Evolutionary conservation across 2,329 filamentous ascomycete genomes (phyloP).

Genomic region (Aspergillus hiratsukae): DNA sequence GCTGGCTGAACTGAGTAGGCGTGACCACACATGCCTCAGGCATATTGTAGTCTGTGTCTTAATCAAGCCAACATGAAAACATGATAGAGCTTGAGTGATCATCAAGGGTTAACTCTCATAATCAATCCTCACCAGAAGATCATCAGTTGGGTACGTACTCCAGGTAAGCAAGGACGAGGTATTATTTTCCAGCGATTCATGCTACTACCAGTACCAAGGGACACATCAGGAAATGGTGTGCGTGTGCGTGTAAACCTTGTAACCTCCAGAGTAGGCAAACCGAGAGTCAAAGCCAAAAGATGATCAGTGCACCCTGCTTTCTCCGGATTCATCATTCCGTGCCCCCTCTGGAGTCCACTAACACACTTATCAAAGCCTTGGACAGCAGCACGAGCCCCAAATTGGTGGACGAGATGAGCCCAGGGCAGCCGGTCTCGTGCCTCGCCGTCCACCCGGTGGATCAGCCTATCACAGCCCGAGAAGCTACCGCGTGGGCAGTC

Average conservation of each 20-base stretch:
- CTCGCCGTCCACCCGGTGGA: slow-evolving; percentile 11
- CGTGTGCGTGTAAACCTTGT: background rate
- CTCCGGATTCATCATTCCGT: background rate
- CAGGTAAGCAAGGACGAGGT: too few species aligned
- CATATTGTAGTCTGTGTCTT: too few species aligned
- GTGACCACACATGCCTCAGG: too few species aligned
- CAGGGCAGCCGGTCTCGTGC: slow-evolving; percentile 23
- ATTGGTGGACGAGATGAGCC: slow-evolving; percentile 19
- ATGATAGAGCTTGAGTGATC: too few species aligned
- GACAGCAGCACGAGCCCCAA: slow-evolving; percentile 16
- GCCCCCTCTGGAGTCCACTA: too few species aligned
- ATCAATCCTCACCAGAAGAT: too few species aligned
- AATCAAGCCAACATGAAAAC: too few species aligned
- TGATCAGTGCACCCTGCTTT: background rate
- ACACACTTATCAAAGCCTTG: slow-evolving; percentile 11
- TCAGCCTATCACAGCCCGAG: slow-evolving; percentile 23
- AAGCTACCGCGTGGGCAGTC: slow-evolving; percentile 26
- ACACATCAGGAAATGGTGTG: background rate
- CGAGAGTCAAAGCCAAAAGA: background rate
- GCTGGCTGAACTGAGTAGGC: too few species aligned
- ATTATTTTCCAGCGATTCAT: background rate
- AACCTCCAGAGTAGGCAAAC: too few species aligned
- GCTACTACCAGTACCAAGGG: background rate
- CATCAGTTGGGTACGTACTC: too few species aligned
- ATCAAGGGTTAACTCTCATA: too few species aligned